Conservation (phyloP, 1,139 yeast genomes). For the Candida frijolesensis region DNA sequence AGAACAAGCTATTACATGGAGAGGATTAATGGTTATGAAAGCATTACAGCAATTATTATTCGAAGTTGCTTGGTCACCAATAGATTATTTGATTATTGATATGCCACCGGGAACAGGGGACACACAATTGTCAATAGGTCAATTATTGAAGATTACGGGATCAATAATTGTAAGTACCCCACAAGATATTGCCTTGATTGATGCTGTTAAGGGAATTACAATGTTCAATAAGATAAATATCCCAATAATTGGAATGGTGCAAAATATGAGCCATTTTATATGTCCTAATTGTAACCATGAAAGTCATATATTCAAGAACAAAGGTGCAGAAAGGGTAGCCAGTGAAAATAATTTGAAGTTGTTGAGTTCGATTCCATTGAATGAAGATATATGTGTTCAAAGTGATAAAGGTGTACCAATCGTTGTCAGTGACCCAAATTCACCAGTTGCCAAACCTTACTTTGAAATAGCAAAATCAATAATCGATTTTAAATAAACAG, state of each 20-base stretch:
- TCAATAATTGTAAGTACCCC: slow-evolving; percentile 85
- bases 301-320: slow-evolving; percentile 73
- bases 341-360: slow-evolving; percentile 49
- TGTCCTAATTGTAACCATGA: slow-evolving; percentile 80
- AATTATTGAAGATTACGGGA: slow-evolving; percentile 74
- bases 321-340: slow-evolving; percentile 66
- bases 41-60: slow-evolving; percentile 80
- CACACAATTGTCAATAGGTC: slow-evolving; percentile 80
- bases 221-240: slow-evolving; percentile 75
- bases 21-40: slow-evolving; percentile 86
- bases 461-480: slow-evolving; percentile 44
- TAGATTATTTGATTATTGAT: slow-evolving; percentile 74
- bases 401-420: slow-evolving; percentile 71
- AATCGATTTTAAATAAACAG: slow-evolving; percentile 12
- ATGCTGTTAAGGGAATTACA: slow-evolving; percentile 78
- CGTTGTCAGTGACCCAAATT: slow-evolving; percentile 48
- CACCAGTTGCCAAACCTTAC: slow-evolving; percentile 40
- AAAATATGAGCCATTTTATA: slow-evolving; percentile 76
- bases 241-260: slow-evolving; percentile 79
- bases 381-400: slow-evolving; percentile 59
- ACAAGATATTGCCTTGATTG: slow-evolving; percentile 81
- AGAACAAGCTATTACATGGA: slow-evolving; percentile 76
- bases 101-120: slow-evolving; percentile 96
- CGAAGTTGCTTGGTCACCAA: slow-evolving; percentile 77
- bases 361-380: slow-evolving; percentile 69